Evolutionary conservation across 2,329 filamentous ascomycete species (phyloP).

Genomic region (Gliomastix tumulicola): DNA sequence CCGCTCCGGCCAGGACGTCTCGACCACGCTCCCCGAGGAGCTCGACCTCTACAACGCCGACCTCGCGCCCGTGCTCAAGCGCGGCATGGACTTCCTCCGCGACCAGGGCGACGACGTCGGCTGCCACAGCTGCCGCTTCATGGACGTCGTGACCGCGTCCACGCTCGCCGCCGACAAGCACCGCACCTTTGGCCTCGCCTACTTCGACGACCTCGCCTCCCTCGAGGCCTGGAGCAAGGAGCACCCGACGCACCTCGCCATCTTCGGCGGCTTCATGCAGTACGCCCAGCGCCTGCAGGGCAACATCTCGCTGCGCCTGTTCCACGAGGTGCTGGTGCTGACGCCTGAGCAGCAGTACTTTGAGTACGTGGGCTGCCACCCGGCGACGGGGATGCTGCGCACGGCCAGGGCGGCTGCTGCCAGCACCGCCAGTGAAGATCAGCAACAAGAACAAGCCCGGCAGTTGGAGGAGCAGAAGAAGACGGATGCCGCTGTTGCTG

Average conservation of each 20-base stretch:
- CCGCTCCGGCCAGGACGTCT: conserved; percentile 38
- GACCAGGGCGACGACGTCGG: conserved; percentile 33
- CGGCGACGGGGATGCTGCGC: conserved; percentile 24
- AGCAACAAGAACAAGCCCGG: too few species aligned
- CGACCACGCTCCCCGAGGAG: conserved; percentile 27
- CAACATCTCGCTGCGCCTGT: conserved; percentile 25
- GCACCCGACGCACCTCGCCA: conserved; percentile 29
- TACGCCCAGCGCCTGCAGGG: conserved; percentile 28
- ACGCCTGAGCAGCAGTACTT: conserved; percentile 29
- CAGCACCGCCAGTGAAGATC: too few species aligned
- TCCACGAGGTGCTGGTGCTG: conserved; percentile 32
- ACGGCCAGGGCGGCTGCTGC: too few species aligned
- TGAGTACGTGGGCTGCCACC: conserved; percentile 32
- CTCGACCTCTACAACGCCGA: conserved; percentile 32
- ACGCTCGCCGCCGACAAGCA: conserved; percentile 15
- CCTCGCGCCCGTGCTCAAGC: conserved; percentile 34
- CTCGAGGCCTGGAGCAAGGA: conserved; percentile 30
- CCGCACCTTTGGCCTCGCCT: conserved; percentile 31
- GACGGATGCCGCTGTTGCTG: too few species aligned
- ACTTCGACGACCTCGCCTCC: conserved; percentile 29
- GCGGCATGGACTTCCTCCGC: conserved; percentile 35
- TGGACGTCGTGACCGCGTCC: conserved; percentile 26
- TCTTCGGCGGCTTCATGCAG: conserved; percentile 29
- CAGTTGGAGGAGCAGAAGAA: too few species aligned
- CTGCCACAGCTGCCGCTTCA: conserved; percentile 34